These are phyloP conservation scores for Brassica balearica DNA, from an alignment of 441 rosid species.

Conservation along the genomic window DNA sequence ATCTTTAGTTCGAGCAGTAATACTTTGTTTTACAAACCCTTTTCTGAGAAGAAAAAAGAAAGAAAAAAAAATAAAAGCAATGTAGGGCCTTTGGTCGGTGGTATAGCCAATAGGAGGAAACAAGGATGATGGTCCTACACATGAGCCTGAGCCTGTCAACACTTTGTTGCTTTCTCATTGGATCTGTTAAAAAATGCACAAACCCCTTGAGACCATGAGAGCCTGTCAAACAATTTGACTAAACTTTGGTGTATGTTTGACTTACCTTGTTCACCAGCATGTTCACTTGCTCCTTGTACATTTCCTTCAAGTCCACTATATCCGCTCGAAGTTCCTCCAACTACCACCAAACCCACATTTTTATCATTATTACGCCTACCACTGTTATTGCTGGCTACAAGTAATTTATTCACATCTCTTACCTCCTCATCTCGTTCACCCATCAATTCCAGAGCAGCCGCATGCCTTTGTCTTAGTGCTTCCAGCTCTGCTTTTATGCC, in stretches of 20 bases:
- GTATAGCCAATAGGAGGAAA: conserved; percentile 26
- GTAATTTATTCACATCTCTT: conserved; percentile 34
- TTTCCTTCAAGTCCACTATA: conserved; percentile 95
- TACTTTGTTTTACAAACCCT: conserved; percentile 8
- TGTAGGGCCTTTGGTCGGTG: conserved; percentile 16
- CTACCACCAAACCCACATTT: conserved; percentile 53
- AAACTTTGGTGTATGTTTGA: conserved; percentile 11
- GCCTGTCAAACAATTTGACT: not conserved
- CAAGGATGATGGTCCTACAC: conserved; percentile 13
- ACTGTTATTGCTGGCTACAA: conserved; percentile 10
- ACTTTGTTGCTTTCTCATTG: conserved; percentile 39
- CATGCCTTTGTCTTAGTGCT: conserved; percentile 87
- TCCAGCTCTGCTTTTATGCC: conserved; percentile 91
- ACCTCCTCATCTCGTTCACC: conserved; percentile 99
- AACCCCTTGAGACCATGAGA: conserved; percentile 28
- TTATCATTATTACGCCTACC: conserved; percentile 11
- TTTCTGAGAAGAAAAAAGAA: not conserved
- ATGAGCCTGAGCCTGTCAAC: conserved; percentile 20
- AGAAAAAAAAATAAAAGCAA: not conserved
- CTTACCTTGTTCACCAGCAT: conserved; percentile 92
- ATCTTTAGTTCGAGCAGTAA: conserved; percentile 9
- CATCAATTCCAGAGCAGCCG: conserved; percentile 98
- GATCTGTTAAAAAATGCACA: conserved; percentile 35
- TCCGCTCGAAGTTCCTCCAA: conserved; percentile 98
- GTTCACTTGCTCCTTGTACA: conserved; percentile 99